Base-by-base conservation (phyloP, 345 rosid species). In the Corchorus capsularis region DNA sequence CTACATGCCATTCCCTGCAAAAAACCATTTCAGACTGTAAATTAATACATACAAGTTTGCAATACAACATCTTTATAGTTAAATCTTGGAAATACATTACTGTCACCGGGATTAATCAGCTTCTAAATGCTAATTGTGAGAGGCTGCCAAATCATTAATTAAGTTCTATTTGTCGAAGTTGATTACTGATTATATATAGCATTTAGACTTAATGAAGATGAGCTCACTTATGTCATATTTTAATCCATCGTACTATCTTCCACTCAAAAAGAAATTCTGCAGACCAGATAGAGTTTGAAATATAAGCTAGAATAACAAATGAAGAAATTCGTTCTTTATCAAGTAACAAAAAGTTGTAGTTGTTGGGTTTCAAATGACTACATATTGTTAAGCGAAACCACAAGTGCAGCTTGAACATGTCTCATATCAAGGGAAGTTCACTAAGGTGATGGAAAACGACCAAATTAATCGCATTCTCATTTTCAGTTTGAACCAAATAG, bases 1-100 rank as follows among this genome's bases (percentile, higher is more conserved):
- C 96, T 83, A 79, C 98, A 93, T 2, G 91, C 94, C 98, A 96
- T 91, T 76, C 98, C 97, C 98, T 95, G 86, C 80, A 86, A 69
- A 5, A 2, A 72, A 45, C 63, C 27, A 39, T 68, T 50, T 71
- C 45, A 62, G 69, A 50, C 43, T 63, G 50, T 37, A 54, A 53
- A 54, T 67, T 57, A 53, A 39, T 13, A 9, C 10, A 8, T 45
- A 45, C 9, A 45, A 45, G 47, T 45, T 4, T 45, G 47, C 47
- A 45, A 45, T 45, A 45, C 8, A 41, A 41, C 10, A 13, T 54
- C 35, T 20, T 3, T 66, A 13, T 45, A 66, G 54, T 66, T 19
- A 66, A 34, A 13, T 6, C 34, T 20, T 43, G 0, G 3, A 19
- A 43, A 45, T 19, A 27, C 17, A 68, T 49, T 11, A 16, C 8